Evolutionary conservation across 257 asterid species (phyloP).

Genomic region (Solanum ahanhuiri): DNA sequence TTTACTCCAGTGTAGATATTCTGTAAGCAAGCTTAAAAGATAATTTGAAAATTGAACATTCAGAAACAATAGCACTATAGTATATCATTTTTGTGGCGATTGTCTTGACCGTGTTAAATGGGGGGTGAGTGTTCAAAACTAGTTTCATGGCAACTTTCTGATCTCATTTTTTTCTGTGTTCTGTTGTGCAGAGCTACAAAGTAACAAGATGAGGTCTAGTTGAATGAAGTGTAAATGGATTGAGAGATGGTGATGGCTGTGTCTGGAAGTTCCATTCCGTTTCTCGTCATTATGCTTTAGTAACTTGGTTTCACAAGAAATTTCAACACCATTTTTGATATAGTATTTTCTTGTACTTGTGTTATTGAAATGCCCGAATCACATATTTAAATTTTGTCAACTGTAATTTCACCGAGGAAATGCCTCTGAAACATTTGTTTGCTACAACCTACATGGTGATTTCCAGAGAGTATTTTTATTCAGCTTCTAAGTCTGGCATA

Average conservation of each 20-base stretch:
- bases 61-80: neutral
- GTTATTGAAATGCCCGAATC: neutral
- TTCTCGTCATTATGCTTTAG: neutral
- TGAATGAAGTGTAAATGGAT: neutral
- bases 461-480: neutral
- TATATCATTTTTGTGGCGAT: neutral
- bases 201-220: constrained; percentile 27
- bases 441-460: neutral
- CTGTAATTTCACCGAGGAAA: neutral
- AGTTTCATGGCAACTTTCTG: neutral
- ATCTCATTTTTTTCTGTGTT: neutral
- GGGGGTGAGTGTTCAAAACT: neutral
- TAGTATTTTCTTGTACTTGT: neutral
- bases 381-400: neutral
- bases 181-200: constrained; percentile 40
- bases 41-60: neutral
- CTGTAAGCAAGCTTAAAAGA: neutral
- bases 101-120: neutral
- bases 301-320: neutral
- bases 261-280: neutral
- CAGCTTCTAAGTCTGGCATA: neutral
- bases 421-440: neutral
- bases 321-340: neutral
- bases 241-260: neutral
- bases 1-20: neutral